Conservation (phyloP, 1,139 yeast species). For the Pichia kudriavzevii region DNA sequence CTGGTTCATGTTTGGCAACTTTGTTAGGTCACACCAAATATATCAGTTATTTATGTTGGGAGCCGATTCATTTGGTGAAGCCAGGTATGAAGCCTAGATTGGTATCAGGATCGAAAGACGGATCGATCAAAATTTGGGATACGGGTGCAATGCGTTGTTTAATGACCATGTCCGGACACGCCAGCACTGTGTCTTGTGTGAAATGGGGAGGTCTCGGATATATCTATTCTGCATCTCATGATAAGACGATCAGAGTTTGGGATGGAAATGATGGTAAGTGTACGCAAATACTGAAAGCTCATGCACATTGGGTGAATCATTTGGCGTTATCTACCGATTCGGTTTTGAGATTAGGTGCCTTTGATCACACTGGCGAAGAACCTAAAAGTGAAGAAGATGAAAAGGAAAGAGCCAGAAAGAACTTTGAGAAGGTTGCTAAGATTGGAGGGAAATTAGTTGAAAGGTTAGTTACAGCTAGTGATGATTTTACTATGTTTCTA, state of each 20-base stretch:
- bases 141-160: conserved; percentile 61
- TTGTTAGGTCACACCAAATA: conserved; percentile 80
- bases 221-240: conserved; percentile 88
- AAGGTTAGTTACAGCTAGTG: conserved; percentile 89
- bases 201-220: conserved; percentile 92
- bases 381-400: conserved; percentile 50
- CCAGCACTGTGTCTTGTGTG: conserved; percentile 84
- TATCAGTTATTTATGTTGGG: conserved; percentile 90
- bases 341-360: conserved; percentile 77
- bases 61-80: conserved; percentile 76
- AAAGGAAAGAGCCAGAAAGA: conserved; percentile 48
- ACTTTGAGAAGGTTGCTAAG: conserved; percentile 74
- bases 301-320: conserved; percentile 98
- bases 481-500: conserved; percentile 94
- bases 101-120: conserved; percentile 88
- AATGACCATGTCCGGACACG: conserved; percentile 79
- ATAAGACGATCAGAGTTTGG: conserved; percentile 92
- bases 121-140: conserved; percentile 88
- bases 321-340: conserved; percentile 86
- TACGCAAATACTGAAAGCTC: conserved; percentile 72
- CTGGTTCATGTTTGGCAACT: conserved; percentile 74
- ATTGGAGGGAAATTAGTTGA: conserved; percentile 64
- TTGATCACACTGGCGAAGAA: conserved; percentile 52
- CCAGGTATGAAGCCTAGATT: conserved; percentile 63
- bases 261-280: conserved; percentile 74